Base-by-base conservation (phyloP, 2,329 filamentous ascomycete genomes). In the Sordariomycetes sp. region DNA sequence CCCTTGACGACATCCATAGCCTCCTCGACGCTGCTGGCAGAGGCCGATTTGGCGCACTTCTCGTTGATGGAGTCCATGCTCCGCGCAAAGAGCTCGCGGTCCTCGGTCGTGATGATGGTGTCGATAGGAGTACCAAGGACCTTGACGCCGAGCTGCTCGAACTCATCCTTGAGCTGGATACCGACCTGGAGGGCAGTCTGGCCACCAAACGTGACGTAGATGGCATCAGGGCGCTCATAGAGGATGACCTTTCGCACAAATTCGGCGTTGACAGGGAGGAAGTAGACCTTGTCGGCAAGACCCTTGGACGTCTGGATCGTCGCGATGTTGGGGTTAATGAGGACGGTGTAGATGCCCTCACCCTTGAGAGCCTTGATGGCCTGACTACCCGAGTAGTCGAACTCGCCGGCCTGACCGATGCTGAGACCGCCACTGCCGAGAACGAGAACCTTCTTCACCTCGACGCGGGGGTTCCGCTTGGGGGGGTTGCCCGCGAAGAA, bases 261-360 rank as follows among this genome's bases (percentile, higher is more conserved):
- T 57, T 97, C 92, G 59, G 92, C 88, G 60, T 91, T 97, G 68
- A 99, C 94, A 1, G 94, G 94, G 51, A 97, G 78, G 79, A 97
- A 99, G 75, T 97, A 99, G 55, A 99, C 94, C 77, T 97, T 97
- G 72, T 99, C 94, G 15, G 94, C 94, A 56, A 99, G 77, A 62
- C 94, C 94, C 75, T 96, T 96, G 56, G 94, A 97, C 4, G 94
- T 99, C 71, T 99, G 94, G 61, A 97, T 97, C 0, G 94, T 99
- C 63, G 94, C 94, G 69, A 99, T 97, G 70, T 99, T 99, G 59
- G 94, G 94, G 75, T 99, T 99, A 79, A 99, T 97, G 61, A 99
- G 78, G 62, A 99, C 86, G 2, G 94, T 96, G 76, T 96, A 97
- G 65, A 97, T 96, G 60, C 91, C 92, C 73, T 97, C 94, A 70